Evolutionary conservation across 1,139 yeast genomes (phyloP), one percentile per base, ranked within the genome.

Genomic region (Suhomyces atakaporum): DNA sequence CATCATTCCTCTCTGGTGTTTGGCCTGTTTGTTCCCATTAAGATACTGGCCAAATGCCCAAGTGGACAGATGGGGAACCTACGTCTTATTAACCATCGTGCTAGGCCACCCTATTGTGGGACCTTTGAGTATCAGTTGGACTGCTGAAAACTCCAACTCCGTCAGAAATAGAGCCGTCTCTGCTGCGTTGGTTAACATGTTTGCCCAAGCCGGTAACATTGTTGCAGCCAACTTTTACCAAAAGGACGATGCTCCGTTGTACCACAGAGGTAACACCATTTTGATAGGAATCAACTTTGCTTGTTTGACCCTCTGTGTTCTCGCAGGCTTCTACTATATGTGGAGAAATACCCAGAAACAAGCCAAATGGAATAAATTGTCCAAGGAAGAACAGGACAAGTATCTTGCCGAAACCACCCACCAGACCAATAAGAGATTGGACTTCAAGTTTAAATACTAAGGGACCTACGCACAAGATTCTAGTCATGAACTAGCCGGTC

Each of bases 341-440:
- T 62, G 60, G 56, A 60, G 77, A 42, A 81, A 81, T 53, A 56
- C 52, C 7, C 51, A 50, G 15, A 73, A 72, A 33, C 75, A 62
- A 4, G 52, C 43, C 35, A 53, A 50, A 8, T 81, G 87, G 87
- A 48, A 56, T 36, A 49, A 58, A 3, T 54, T 79, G 75, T 52
- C 73, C 3, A 50, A 45, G 1, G 77, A 74, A 14, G 79, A 80
- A 46, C 65, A 65, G 47, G 63, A 60, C 4, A 51, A 63, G 9
- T 81, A 81, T 49, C 51, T 68, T 24, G 43, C 44, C 6, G 62
- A 51, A 10, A 69, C 79, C 5, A 61, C 50, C 0, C 81, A 79
- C 46, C 58, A 54, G 28, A 85, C 86, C 8, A 77, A 75, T 44
- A 69, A 69, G 51, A 58, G 84, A 26, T 57, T 81, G 29, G 82